phyloP scores from a whole-genome alignment of 805 yeast genomes.

The Wickerhamiella lipophila region DNA sequence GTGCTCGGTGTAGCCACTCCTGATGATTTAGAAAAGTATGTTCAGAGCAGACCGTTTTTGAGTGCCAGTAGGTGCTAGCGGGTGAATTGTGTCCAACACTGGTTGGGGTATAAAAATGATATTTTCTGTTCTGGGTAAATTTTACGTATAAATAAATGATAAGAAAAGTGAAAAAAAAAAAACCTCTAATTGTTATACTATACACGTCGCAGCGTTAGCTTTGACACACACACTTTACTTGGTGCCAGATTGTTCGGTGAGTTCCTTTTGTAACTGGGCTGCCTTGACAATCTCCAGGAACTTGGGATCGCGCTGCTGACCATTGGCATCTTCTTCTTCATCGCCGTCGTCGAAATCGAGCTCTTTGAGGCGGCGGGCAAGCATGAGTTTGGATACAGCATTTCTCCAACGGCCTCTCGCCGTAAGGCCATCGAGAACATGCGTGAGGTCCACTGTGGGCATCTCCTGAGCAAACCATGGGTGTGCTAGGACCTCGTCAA shows the following conservation, averaged over 20 bases:
- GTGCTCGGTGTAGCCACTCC: constrained; percentile 49
- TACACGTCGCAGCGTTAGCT: no score
- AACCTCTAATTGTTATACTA: no score
- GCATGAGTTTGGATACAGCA: constrained; percentile 72
- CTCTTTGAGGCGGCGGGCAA: constrained; percentile 65
- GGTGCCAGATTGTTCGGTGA: constrained; percentile 15
- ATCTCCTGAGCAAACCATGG: constrained; percentile 54
- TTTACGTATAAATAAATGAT: no score
- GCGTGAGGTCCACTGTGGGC: constrained; percentile 56
- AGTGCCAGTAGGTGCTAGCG: neutral
- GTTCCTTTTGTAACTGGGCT: constrained; percentile 48
- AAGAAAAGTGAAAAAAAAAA: no score
- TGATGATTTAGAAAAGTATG: constrained; percentile 30
- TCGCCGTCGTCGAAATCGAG: constrained; percentile 45
- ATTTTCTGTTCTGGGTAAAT: no score
- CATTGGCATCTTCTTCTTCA: constrained; percentile 28
- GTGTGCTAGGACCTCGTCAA: constrained; percentile 66
- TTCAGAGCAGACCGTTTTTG: constrained; percentile 7
- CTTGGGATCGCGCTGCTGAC: constrained; percentile 22
- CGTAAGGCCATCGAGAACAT: constrained; percentile 65
- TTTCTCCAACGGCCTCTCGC: constrained; percentile 74
- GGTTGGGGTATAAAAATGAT: no score
- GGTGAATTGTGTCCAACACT: no score
- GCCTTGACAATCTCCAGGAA: constrained; percentile 62
- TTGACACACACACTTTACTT: no score